phyloP scores from a whole-genome alignment of 2,329 filamentous ascomycete species.

The Amauroascus niger region DNA sequence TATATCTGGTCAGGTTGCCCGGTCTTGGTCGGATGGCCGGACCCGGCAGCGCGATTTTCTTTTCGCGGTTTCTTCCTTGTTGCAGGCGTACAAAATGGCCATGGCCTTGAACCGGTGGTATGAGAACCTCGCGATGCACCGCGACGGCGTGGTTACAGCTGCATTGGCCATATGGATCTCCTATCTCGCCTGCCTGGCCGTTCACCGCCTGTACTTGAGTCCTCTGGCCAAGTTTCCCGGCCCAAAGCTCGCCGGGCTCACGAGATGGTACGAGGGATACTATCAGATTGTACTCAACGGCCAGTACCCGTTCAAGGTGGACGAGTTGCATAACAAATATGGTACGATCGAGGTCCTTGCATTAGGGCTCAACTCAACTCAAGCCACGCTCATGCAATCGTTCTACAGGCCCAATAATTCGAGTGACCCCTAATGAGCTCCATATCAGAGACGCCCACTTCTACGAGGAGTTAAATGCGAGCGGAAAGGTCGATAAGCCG shows the following conservation, averaged over 20 bases:
- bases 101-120: neutral
- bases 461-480: slow-evolving; percentile 15
- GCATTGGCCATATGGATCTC: neutral
- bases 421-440: slow-evolving; percentile 26
- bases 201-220: slow-evolving; percentile 26
- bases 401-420: slow-evolving; percentile 25
- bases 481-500: slow-evolving; percentile 17
- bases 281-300: slow-evolving; percentile 6
- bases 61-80: neutral
- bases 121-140: neutral
- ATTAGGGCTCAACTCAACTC: neutral
- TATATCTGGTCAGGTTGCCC: neutral
- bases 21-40: neutral
- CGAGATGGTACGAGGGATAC: slow-evolving; percentile 14
- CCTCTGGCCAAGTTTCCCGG: slow-evolving; percentile 27
- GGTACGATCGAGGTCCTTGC: slow-evolving; percentile 15
- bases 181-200: slow-evolving; percentile 9
- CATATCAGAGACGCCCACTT: slow-evolving; percentile 23
- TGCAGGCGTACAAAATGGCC: neutral
- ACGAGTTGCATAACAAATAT: slow-evolving; percentile 21
- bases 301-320: slow-evolving; percentile 17
- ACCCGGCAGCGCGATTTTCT: neutral
- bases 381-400: neutral
- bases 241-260: slow-evolving; percentile 21
- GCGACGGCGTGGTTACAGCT: neutral